Conservation (phyloP, 148 eudicot species). For the Nepenthes gracilis region DNA sequence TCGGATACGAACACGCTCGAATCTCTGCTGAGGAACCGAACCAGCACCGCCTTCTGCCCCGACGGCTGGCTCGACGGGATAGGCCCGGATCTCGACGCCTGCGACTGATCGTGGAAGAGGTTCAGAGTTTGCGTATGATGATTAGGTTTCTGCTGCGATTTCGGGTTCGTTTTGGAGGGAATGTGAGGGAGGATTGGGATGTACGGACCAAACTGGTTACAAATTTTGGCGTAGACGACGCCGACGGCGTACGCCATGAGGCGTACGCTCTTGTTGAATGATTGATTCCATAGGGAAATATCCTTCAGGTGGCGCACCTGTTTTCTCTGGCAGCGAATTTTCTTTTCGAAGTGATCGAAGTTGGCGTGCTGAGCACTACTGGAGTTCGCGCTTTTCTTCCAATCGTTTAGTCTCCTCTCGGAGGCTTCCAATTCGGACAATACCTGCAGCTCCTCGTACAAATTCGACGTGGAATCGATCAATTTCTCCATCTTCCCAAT, state of each 20-base stretch:
- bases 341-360: constrained; percentile 37
- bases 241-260: constrained; percentile 43
- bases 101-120: neutral
- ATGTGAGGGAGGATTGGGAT: constrained; percentile 14
- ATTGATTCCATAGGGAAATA: constrained; percentile 50
- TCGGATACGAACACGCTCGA: constrained; percentile 13
- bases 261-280: constrained; percentile 44
- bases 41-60: constrained; percentile 14
- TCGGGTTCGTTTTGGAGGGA: constrained; percentile 3
- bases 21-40: constrained; percentile 49
- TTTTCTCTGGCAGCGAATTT: constrained; percentile 40
- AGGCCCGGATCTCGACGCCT: constrained; percentile 20
- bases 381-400: constrained; percentile 18
- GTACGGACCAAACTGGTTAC: constrained; percentile 40
- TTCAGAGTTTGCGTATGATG: neutral
- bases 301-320: constrained; percentile 41
- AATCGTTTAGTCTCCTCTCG: constrained; percentile 34
- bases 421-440: constrained; percentile 43
- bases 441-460: constrained; percentile 38
- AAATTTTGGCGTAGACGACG: constrained; percentile 41
- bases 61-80: constrained; percentile 1
- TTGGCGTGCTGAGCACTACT: constrained; percentile 12
- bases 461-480: constrained; percentile 23
- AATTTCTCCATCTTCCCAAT: constrained; percentile 51
- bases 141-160: neutral